phyloP scores from a whole-genome alignment of 345 rosid species.

The Erodium maritimum region DNA sequence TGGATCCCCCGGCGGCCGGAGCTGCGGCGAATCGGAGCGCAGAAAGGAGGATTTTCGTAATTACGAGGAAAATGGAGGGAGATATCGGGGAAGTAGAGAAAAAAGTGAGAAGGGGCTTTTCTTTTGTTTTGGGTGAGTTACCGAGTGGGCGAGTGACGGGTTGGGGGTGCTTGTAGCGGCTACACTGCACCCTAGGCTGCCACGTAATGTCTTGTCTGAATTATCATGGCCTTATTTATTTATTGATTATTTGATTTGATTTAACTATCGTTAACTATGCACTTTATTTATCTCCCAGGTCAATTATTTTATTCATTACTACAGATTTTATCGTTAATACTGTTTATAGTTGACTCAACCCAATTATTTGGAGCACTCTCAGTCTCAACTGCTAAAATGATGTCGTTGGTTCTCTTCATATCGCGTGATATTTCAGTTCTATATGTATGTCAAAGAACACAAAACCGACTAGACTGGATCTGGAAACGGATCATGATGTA shows the following conservation, averaged over 20 bases:
- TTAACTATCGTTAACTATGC: not conserved
- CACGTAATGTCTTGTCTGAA: constrained; percentile 39
- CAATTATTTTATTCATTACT: too few relatives aligned
- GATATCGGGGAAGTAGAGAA: not conserved
- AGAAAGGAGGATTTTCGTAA: not conserved
- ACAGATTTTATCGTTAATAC: too few relatives aligned
- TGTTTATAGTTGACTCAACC: too few relatives aligned
- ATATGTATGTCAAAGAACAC: too few relatives aligned
- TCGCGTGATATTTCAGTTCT: too few relatives aligned
- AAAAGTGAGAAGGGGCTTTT: not conserved
- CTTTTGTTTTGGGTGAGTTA: not conserved
- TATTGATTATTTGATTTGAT: not conserved
- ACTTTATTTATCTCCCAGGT: too few relatives aligned
- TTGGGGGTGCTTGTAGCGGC: constrained; percentile 4
- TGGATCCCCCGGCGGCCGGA: not conserved
- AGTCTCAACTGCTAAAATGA: too few relatives aligned
- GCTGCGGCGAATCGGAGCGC: not conserved
- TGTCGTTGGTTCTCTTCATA: too few relatives aligned
- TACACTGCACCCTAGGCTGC: constrained; percentile 66
- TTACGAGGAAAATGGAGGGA: not conserved
- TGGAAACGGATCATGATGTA: too few relatives aligned
- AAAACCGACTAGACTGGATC: too few relatives aligned
- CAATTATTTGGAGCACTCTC: too few relatives aligned
- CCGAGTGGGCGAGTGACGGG: constrained; percentile 10
- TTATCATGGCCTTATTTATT: constrained; percentile 6